A percentile compares a stretch with the other conserved stretches of the same genome.
phyloP scores from a whole-genome alignment of 106 monocot species.

The Phalaenopsis equestris region DNA sequence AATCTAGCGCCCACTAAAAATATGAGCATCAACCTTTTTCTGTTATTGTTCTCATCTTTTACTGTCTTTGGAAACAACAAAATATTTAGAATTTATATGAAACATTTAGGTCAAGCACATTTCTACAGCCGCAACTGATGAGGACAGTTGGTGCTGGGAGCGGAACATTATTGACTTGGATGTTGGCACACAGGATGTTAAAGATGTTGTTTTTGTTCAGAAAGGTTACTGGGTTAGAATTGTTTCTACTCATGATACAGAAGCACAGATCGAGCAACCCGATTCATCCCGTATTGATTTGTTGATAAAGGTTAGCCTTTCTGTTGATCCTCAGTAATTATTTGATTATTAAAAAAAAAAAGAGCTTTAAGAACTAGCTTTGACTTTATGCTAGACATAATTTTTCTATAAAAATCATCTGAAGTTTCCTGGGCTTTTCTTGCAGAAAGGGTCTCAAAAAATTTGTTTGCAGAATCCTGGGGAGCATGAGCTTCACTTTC shows the following conservation, averaged over 20 bases:
- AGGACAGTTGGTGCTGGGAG: slow-evolving; percentile 90
- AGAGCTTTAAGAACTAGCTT: background rate
- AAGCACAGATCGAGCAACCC: slow-evolving; percentile 51
- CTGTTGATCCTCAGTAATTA: background rate
- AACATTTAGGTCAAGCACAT: slow-evolving; percentile 50
- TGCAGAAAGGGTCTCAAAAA: slow-evolving; percentile 80
- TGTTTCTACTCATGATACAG: slow-evolving; percentile 72
- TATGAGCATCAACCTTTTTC: background rate
- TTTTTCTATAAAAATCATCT: background rate
- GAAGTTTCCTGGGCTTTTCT: background rate
- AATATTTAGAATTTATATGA: background rate
- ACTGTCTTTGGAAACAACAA: background rate
- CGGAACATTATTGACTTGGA: slow-evolving; percentile 51
- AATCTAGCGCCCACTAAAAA: background rate
- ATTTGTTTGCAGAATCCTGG: slow-evolving; percentile 76
- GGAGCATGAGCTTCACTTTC: slow-evolving; percentile 71
- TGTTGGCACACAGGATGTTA: slow-evolving; percentile 62
- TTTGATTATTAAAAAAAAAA: background rate
- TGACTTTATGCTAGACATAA: background rate
- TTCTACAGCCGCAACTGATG: slow-evolving; percentile 10
- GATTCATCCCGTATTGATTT: slow-evolving; percentile 52
- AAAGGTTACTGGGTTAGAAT: slow-evolving; percentile 80
- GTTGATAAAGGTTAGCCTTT: slow-evolving; percentile 50
- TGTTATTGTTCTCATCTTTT: background rate
- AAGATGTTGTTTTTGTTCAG: slow-evolving; percentile 73